Conservation (phyloP, 495 filamentous ascomycete genomes). For the Neurospora hispaniola region DNA sequence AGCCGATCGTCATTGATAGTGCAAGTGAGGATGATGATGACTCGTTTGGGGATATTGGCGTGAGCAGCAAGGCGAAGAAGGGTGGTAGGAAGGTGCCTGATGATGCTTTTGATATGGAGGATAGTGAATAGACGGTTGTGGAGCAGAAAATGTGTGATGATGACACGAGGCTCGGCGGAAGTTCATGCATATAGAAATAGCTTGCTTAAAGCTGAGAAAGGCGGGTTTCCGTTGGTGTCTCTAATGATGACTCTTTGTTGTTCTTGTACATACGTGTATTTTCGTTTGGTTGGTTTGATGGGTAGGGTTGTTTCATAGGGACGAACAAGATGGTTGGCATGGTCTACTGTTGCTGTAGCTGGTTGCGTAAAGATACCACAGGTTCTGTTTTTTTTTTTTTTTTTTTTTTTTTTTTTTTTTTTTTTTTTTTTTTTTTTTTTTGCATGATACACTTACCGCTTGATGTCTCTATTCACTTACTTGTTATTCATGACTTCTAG, state of each 20-base stretch:
- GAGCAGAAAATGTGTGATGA: not conserved
- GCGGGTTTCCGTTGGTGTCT: not conserved
- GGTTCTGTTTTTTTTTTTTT: not conserved
- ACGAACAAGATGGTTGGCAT: not conserved
- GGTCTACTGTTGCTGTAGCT: not conserved
- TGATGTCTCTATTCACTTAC: not conserved
- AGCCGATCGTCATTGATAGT: slow-evolving; percentile 26
- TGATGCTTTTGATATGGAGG: slow-evolving; percentile 20
- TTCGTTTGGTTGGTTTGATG: not conserved
- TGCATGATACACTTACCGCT: not conserved
- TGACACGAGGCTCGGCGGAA: not conserved
- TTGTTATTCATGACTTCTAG: not conserved
- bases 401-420: too few relatives aligned
- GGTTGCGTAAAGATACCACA: not conserved
- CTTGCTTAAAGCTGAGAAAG: not conserved
- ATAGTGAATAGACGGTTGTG: slow-evolving; percentile 11
- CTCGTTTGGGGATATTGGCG: slow-evolving; percentile 23
- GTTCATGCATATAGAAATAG: not conserved
- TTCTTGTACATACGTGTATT: not conserved
- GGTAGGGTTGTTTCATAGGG: not conserved
- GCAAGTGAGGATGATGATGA: slow-evolving; percentile 32
- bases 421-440: too few relatives aligned
- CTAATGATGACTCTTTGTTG: not conserved
- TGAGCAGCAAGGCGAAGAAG: slow-evolving; percentile 26
- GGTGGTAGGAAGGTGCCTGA: slow-evolving; percentile 13